A percentile compares a stretch with the other conserved stretches of the same genome.
These are phyloP conservation scores for Naganishia sp. DNA, from an alignment of 1,284 basidiomycete genomes.

Conservation along the genomic window DNA sequence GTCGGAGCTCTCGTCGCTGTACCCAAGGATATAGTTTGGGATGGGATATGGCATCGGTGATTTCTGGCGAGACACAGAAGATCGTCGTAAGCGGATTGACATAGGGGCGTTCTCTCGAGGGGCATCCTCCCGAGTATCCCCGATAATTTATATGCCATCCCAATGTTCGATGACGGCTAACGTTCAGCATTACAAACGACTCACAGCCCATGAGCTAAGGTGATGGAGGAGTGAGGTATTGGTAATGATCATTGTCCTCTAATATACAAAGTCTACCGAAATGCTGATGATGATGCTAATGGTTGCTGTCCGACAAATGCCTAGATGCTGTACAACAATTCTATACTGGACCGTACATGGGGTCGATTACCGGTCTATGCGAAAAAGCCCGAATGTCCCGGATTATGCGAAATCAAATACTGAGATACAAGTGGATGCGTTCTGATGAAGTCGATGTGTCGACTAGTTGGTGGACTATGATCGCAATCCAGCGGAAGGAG, in stretches of 20 bases:
- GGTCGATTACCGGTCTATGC: background rate
- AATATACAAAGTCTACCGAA: conserved; percentile 1
- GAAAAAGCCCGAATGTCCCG: background rate
- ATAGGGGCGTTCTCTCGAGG: no score
- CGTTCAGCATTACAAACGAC: no score
- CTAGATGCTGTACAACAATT: conserved; percentile 21
- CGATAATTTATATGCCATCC: no score
- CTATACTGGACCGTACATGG: conserved; percentile 8
- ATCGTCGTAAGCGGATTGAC: no score
- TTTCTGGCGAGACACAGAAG: no score
- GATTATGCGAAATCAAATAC: conserved; percentile 27
- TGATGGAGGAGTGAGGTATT: conserved; percentile 5
- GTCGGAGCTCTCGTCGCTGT: no score
- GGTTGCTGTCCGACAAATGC: conserved; percentile 5
- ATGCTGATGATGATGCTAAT: conserved; percentile 18
- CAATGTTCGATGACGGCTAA: no score
- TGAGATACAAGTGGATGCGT: conserved; percentile 4
- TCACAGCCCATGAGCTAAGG: no score
- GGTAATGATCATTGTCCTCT: conserved; percentile 7
- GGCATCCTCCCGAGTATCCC: no score
- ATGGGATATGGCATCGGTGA: no score
- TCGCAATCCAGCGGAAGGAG: conserved; percentile 23
- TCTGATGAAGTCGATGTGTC: background rate
- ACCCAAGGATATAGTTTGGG: no score
- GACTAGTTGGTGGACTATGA: background rate